Percentiles rank a stretch among this genome's conserved stretches.
Evolutionary conservation across 108 stramenopile genomes (phyloP).

Genomic region (Fistulifera pelliculosa): DNA sequence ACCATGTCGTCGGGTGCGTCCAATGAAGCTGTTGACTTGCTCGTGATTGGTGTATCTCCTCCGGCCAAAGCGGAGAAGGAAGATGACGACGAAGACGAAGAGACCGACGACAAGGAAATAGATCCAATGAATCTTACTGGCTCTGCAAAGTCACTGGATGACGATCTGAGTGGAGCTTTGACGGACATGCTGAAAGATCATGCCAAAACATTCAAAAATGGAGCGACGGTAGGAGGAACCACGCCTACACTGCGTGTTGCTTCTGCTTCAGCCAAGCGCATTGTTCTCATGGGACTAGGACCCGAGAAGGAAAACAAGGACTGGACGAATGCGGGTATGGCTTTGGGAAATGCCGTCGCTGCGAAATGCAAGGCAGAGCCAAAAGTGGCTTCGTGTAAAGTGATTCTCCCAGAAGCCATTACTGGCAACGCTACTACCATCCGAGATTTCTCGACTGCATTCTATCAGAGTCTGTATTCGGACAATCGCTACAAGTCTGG

Average conservation of each 20-base stretch:
- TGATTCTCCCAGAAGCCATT: constrained; percentile 41
- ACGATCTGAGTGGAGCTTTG: constrained; percentile 51
- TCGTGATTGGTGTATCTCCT: constrained; percentile 59
- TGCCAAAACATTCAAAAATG: constrained; percentile 71
- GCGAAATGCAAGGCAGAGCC: constrained; percentile 61
- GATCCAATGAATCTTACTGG: constrained; percentile 37
- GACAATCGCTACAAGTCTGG: constrained; percentile 81
- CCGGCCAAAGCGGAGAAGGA: constrained; percentile 47
- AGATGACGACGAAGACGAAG: constrained; percentile 28
- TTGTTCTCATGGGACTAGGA: constrained; percentile 51
- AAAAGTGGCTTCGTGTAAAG: constrained; percentile 40
- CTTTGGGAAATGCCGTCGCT: constrained; percentile 55
- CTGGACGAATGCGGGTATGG: constrained; percentile 24
- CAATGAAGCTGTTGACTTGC: constrained; percentile 41
- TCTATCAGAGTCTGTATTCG: constrained; percentile 53
- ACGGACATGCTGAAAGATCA: constrained; percentile 58
- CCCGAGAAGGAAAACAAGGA: constrained; percentile 30
- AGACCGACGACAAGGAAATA: constrained; percentile 37
- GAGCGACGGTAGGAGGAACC: constrained; percentile 54
- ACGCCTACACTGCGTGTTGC: constrained; percentile 52
- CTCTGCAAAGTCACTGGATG: constrained; percentile 53
- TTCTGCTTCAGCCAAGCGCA: constrained; percentile 19
- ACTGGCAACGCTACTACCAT: constrained; percentile 13
- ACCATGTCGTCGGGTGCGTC: constrained; percentile 14
- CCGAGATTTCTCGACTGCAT: constrained; percentile 46